These are phyloP conservation scores for Gaertneriomyces semiglobifer DNA, from an alignment of 192 early-diverging fungal genomes.

Conservation along the genomic window DNA sequence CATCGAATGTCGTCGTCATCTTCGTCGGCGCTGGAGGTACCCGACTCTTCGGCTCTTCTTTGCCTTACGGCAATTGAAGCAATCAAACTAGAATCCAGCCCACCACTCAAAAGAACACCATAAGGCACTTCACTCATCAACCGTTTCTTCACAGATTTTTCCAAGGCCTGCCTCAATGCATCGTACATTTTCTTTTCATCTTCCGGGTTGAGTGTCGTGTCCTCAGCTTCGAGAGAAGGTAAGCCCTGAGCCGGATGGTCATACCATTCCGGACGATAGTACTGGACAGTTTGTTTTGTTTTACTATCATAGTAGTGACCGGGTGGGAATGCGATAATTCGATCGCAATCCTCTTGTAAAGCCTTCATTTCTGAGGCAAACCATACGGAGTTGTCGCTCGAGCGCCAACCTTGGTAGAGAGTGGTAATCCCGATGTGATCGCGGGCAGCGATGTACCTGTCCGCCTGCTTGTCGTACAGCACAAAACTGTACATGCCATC, in stretches of 20 bases:
- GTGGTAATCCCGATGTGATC: constrained; percentile 99
- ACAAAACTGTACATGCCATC: constrained; percentile 98
- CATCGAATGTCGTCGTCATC: constrained; percentile 58
- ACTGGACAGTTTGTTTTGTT: constrained; percentile 73
- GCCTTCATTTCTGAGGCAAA: constrained; percentile 95
- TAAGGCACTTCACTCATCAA: constrained; percentile 98
- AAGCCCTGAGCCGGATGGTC: constrained; percentile 25
- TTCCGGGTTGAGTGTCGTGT: constrained; percentile 54
- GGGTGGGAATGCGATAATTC: constrained; percentile 95
- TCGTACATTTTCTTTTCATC: constrained; percentile 61
- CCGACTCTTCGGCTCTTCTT: constrained; percentile 26
- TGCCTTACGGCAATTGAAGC: constrained; percentile 85
- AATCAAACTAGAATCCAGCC: constrained; percentile 93
- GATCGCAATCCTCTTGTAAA: constrained; percentile 95
- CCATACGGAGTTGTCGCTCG: constrained; percentile 81
- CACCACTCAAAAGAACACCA: constrained; percentile 92
- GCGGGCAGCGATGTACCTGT: constrained; percentile 86
- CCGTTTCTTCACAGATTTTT: constrained; percentile 87
- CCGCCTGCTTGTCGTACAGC: constrained; percentile 76
- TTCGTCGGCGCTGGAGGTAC: constrained; percentile 49
- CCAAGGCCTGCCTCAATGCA: constrained; percentile 73
- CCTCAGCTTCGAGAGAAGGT: constrained; percentile 45
- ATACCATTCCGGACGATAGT: constrained; percentile 93
- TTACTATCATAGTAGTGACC: constrained; percentile 81
- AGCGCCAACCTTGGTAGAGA: constrained; percentile 88